These are phyloP conservation scores for Pythium rishiriense DNA, from an alignment of 352 stramenopile genomes.

Conservation along the genomic window DNA sequence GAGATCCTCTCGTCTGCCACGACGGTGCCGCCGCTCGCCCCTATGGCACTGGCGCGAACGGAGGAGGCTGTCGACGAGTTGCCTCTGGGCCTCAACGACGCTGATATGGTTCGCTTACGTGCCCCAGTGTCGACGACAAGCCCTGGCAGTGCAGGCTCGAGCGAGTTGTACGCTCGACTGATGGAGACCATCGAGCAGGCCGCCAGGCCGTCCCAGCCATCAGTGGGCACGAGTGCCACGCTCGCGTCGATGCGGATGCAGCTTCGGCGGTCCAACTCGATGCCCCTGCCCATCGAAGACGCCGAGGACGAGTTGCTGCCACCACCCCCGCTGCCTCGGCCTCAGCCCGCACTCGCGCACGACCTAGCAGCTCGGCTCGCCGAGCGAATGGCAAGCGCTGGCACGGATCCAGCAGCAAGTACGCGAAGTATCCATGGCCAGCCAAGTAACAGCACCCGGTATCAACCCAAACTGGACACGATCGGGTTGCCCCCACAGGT, in stretches of 20 bases:
- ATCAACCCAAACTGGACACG: slow-evolving; percentile 12
- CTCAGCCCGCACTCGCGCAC: neutral
- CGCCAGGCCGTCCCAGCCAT: neutral
- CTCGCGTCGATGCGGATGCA: slow-evolving; percentile 3
- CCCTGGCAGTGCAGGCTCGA: slow-evolving; percentile 3
- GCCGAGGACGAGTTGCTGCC: slow-evolving; percentile 6
- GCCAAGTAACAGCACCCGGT: neutral
- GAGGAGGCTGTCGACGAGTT: slow-evolving; percentile 1
- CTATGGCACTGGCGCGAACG: neutral
- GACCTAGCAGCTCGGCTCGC: slow-evolving; percentile 14
- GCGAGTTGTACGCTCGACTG: slow-evolving; percentile 28
- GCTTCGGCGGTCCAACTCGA: slow-evolving; percentile 18
- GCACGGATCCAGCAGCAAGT: neutral
- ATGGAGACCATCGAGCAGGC: slow-evolving; percentile 28
- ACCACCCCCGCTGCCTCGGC: slow-evolving; percentile 12
- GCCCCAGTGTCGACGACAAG: slow-evolving; percentile 1
- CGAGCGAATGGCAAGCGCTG: neutral
- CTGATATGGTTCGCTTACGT: neutral
- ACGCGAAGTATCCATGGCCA: neutral
- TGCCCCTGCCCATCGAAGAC: slow-evolving; percentile 27
- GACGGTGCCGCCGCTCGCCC: slow-evolving; percentile 30
- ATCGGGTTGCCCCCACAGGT: slow-evolving; percentile 33
- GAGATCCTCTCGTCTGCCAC: slow-evolving; percentile 46
- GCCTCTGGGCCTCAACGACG: slow-evolving; percentile 4
- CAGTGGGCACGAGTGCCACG: neutral